A percentile compares a stretch with the other conserved stretches of the same genome.
phyloP scores from a whole-genome alignment of 345 rosid genomes.

The Lenwebbia sp. region DNA sequence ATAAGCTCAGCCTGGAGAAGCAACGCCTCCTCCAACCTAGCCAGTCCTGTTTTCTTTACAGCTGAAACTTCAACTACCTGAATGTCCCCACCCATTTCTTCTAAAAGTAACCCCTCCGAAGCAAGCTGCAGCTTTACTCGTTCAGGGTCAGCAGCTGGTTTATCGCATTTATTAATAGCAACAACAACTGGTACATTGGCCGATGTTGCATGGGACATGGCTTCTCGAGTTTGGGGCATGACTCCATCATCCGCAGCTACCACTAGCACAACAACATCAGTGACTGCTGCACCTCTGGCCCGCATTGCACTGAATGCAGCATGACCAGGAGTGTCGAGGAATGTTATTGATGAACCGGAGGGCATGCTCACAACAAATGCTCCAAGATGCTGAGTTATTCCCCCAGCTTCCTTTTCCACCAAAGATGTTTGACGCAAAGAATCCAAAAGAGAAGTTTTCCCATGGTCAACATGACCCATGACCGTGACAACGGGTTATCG shows the following conservation, averaged over 20 bases:
- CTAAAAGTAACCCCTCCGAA: slow-evolving; percentile 69
- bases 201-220: slow-evolving; percentile 75
- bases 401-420: slow-evolving; percentile 91
- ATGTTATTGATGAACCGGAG: slow-evolving; percentile 85
- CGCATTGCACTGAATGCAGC: slow-evolving; percentile 96
- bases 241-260: slow-evolving; percentile 98
- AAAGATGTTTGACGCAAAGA: slow-evolving; percentile 79
- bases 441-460: slow-evolving; percentile 88
- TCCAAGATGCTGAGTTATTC: slow-evolving; percentile 95
- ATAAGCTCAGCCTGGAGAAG: slow-evolving; percentile 89
- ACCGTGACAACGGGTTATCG: slow-evolving; percentile 87
- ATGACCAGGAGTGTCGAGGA: slow-evolving; percentile 94
- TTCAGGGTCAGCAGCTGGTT: slow-evolving; percentile 73
- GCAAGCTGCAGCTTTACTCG: slow-evolving; percentile 84
- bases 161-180: slow-evolving; percentile 88
- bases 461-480: slow-evolving; percentile 99
- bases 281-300: slow-evolving; percentile 95
- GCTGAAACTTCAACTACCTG: slow-evolving; percentile 95
- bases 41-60: slow-evolving; percentile 56
- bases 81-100: slow-evolving; percentile 90
- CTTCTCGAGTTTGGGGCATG: slow-evolving; percentile 96
- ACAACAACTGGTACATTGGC: slow-evolving; percentile 88
- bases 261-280: slow-evolving; percentile 86
- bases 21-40: slow-evolving; percentile 72
- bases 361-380: slow-evolving; percentile 86